phyloP scores from a whole-genome alignment of 108 stramenopile genomes.

The Cyclotella choctawhatcheeana region DNA sequence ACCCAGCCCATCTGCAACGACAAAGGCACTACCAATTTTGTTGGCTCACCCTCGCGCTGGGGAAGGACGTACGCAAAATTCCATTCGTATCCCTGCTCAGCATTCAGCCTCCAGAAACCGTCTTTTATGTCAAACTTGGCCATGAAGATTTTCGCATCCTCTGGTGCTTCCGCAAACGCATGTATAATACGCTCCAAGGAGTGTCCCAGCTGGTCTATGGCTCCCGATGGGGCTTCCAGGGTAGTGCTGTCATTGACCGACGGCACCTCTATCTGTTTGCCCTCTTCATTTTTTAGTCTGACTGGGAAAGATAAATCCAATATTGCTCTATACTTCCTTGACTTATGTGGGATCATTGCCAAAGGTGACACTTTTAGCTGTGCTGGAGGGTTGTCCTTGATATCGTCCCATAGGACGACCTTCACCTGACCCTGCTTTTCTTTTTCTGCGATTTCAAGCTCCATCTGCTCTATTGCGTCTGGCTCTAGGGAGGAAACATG shows the following conservation, averaged over 20 bases:
- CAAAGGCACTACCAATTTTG: slow-evolving; percentile 40
- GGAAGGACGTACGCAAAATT: slow-evolving; percentile 44
- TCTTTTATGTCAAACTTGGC: slow-evolving; percentile 23
- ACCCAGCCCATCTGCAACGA: slow-evolving; percentile 54
- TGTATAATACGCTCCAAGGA: slow-evolving; percentile 3
- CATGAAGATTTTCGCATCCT: slow-evolving; percentile 5
- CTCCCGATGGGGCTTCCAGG: neutral
- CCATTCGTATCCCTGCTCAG: slow-evolving; percentile 28
- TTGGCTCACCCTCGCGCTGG: neutral
- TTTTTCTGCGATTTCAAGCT: neutral
- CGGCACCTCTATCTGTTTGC: no score
- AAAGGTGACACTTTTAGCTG: slow-evolving; percentile 21
- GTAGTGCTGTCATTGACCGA: slow-evolving; percentile 17
- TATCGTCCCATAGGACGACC: slow-evolving; percentile 20
- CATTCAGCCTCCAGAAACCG: slow-evolving; percentile 31
- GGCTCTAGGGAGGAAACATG: slow-evolving; percentile 14
- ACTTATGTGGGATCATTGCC: slow-evolving; percentile 30
- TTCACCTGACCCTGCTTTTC: neutral
- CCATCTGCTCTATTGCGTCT: slow-evolving; percentile 12
- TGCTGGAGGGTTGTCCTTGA: slow-evolving; percentile 17
- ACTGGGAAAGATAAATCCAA: no score
- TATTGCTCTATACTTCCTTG: slow-evolving; percentile 1
- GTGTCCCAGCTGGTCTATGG: slow-evolving; percentile 22
- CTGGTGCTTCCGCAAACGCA: slow-evolving; percentile 17
- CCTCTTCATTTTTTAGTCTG: no score